phyloP scores from a whole-genome alignment of 495 filamentous ascomycete genomes.

The Tuber umbilicatum region DNA sequence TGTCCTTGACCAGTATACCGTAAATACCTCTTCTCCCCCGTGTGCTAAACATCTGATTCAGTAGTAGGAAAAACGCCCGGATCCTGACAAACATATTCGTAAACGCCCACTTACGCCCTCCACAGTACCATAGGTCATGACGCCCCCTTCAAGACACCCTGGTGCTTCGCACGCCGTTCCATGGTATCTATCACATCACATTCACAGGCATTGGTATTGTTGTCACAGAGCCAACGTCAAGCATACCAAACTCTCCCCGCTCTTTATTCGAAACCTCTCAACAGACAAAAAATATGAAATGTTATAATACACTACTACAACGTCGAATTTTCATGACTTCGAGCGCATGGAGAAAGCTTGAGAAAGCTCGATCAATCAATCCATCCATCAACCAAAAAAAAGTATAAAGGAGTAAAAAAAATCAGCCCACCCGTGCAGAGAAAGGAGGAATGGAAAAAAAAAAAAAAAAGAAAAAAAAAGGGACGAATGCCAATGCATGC shows the following conservation, averaged over 20 bases:
- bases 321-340: not conserved
- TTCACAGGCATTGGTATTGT: not conserved
- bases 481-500: constrained; percentile 36
- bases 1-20: not conserved
- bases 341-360: not conserved
- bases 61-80: not conserved
- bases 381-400: constrained; percentile 11
- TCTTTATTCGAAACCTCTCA: not conserved
- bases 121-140: not conserved
- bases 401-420: constrained; percentile 15
- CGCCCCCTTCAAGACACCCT: not conserved
- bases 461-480: constrained; percentile 24
- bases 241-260: not conserved
- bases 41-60: not conserved
- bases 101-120: no score
- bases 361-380: constrained; percentile 2
- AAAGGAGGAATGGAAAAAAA: constrained; percentile 3
- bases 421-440: constrained; percentile 1
- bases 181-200: not conserved
- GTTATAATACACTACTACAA: not conserved
- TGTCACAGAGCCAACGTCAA: not conserved
- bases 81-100: not conserved
- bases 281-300: not conserved
- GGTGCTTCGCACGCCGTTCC: not conserved
- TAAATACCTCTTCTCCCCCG: not conserved